phyloP scores from a whole-genome alignment of 2,329 filamentous ascomycete genomes.

The Berkeleyomyces basicola region DNA sequence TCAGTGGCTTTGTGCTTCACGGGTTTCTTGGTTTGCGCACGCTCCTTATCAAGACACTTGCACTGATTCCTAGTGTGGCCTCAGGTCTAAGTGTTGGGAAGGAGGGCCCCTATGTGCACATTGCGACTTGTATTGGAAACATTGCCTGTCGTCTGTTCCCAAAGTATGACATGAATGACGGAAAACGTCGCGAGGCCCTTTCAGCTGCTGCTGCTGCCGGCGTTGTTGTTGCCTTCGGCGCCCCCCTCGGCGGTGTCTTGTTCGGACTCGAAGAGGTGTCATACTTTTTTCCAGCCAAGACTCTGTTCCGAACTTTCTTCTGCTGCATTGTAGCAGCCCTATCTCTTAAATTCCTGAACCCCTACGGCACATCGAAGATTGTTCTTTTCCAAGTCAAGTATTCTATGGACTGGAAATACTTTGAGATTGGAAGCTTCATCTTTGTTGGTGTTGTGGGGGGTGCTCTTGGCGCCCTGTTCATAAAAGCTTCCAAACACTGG shows the following conservation, averaged over 20 bases:
- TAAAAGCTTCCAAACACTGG: conserved; percentile 87
- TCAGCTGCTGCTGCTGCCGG: conserved; percentile 83
- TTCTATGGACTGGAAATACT: conserved; percentile 78
- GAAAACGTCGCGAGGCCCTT: conserved; percentile 82
- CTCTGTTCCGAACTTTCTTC: conserved; percentile 92
- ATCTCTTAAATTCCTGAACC: conserved; percentile 86
- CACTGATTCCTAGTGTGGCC: conserved; percentile 72
- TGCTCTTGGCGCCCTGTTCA: conserved; percentile 75
- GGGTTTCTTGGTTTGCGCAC: conserved; percentile 85
- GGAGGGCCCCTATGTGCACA: conserved; percentile 92
- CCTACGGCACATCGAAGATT: conserved; percentile 91
- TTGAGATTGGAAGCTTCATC: conserved; percentile 74
- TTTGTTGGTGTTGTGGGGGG: conserved; percentile 77
- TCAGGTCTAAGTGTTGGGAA: conserved; percentile 91
- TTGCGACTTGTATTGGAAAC: conserved; percentile 87
- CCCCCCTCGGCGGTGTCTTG: conserved; percentile 70
- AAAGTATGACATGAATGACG: conserved; percentile 91
- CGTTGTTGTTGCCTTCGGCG: conserved; percentile 86
- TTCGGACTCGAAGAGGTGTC: conserved; percentile 91
- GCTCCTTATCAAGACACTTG: conserved; percentile 67
- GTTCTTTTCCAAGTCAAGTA: conserved; percentile 94
- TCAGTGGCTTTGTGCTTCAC: conserved; percentile 95
- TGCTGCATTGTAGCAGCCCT: conserved; percentile 89
- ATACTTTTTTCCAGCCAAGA: conserved; percentile 97
- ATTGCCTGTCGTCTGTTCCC: conserved; percentile 84